Percentiles rank a stretch among this genome's conserved stretches.
phyloP scores from a whole-genome alignment of 1,139 yeast genomes.

The Scheffersomyces quercinus region DNA sequence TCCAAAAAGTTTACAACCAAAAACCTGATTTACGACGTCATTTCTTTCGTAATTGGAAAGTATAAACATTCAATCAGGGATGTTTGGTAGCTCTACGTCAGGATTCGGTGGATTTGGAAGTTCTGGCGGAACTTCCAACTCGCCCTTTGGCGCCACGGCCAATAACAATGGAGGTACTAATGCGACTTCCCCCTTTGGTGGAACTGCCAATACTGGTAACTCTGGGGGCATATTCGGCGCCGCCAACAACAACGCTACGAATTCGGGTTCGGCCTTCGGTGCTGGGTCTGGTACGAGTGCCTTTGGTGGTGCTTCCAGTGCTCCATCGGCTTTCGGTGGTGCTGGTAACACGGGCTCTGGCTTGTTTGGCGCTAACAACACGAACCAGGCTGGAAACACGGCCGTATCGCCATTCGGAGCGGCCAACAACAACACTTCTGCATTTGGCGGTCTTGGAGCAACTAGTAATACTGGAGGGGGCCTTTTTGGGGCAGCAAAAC shows the following conservation, averaged over 20 bases:
- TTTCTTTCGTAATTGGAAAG: no score
- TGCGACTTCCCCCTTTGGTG: constrained; percentile 9
- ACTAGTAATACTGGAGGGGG: constrained; percentile 21
- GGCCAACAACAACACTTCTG: constrained; percentile 10
- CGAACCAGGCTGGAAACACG: constrained; percentile 26
- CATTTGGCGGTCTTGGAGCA: constrained; percentile 26
- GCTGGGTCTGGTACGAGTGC: constrained; percentile 14
- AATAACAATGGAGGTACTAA: constrained; percentile 8
- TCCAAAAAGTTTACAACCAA: no score
- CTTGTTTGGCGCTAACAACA: constrained; percentile 42
- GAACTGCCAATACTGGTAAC: neutral
- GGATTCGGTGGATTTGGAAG: constrained; percentile 28
- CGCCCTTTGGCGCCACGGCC: constrained; percentile 17
- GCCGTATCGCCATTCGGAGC: constrained; percentile 22
- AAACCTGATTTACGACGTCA: no score
- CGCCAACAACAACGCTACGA: neutral
- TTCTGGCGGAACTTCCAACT: constrained; percentile 7
- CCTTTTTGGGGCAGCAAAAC: constrained; percentile 25
- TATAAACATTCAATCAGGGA: constrained; percentile 2
- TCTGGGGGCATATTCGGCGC: neutral
- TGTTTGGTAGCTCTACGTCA: constrained; percentile 24
- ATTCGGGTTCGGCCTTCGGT: neutral
- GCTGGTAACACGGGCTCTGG: constrained; percentile 19
- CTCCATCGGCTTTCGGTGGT: constrained; percentile 8
- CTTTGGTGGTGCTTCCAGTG: constrained; percentile 27